Evolutionary conservation across 331 rosid genomes (phyloP).

Genomic region (Quercus lobata): DNA sequence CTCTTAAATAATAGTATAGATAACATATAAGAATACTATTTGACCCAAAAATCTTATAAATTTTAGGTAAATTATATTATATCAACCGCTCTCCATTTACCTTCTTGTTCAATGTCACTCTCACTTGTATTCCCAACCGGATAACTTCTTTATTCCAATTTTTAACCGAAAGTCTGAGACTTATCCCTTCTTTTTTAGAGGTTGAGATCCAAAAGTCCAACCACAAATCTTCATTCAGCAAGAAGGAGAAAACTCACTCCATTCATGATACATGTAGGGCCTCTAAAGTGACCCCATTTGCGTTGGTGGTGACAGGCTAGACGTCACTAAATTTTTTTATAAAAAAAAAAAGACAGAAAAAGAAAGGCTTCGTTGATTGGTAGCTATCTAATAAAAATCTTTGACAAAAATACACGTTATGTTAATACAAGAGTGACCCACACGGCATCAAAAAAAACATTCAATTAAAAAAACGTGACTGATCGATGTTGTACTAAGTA

Average conservation of each 20-base stretch:
- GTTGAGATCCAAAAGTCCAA: no score
- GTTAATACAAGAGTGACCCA: not conserved
- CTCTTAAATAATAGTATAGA: fast-evolving
- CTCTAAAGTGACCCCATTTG: not conserved
- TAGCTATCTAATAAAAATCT: not conserved
- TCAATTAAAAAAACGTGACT: slow-evolving; percentile 13
- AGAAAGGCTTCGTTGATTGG: not conserved
- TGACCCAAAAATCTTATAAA: no score
- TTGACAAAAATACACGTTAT: not conserved
- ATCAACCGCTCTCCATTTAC: no score
- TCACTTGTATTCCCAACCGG: no score
- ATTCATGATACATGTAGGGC: not conserved
- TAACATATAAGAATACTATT: no score
- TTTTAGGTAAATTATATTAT: no score
- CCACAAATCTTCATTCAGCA: no score
- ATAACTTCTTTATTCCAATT: no score
- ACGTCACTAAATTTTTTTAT: not conserved
- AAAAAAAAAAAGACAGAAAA: no score
- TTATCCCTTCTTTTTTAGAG: no score
- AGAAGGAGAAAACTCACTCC: not conserved
- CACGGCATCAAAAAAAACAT: not conserved
- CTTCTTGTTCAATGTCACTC: no score
- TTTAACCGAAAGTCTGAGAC: no score
- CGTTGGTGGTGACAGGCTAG: not conserved
- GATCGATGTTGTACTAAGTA: not conserved